Evolutionary conservation across 257 asterid species (phyloP), one percentile per base, ranked within the genome.

Genomic region (Misopates orontium): DNA sequence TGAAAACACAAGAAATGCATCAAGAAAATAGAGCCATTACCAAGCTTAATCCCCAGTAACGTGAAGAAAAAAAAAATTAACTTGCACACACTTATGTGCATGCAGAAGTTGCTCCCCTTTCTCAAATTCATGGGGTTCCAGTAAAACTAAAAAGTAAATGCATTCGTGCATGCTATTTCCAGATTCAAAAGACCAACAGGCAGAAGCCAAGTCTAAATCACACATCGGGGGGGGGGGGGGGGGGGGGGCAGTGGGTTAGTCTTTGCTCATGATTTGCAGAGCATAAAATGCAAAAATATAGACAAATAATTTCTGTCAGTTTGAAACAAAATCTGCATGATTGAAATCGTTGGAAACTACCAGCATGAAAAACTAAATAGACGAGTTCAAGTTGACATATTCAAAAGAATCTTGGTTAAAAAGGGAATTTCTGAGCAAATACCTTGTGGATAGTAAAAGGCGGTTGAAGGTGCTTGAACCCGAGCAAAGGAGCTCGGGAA

Each of bases 381-480:
- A 70, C 57, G 62, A 67, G 63, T 17, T 49, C 49, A 47, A 76
- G 58, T 41, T 50, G 48, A 69, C 48, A 52, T 23, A 28, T 55
- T 53, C 31, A 54, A 15, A 63, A 19, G 40, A 8, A 22, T 12
- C 21, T 55, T 24, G 0, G 50, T 52, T 31, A 23, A 58, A 57
- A 44, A 68, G 32, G 58, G 60, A 23, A 58, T 9, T 40, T 15
- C n/a, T 1, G 18, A 31, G 69, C 36, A 42, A 17, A 42, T 54
- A 93, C 99, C 99, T 93, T 93, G 68, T 87, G 99, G 78, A 93
- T 87, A 23, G 97, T 90, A 85, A 90, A 93, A 72, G 95, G 77
- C 60, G 99, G 99, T 71, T 90, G 96, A 78, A 93, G 89, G 83
- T 93, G 84, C 71, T 87, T 90, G 84, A 93, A 93, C 63, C 99